These are phyloP conservation scores for Nymphaea colorata DNA, from an alignment of 164 flowering plant species.

Conservation along the genomic window DNA sequence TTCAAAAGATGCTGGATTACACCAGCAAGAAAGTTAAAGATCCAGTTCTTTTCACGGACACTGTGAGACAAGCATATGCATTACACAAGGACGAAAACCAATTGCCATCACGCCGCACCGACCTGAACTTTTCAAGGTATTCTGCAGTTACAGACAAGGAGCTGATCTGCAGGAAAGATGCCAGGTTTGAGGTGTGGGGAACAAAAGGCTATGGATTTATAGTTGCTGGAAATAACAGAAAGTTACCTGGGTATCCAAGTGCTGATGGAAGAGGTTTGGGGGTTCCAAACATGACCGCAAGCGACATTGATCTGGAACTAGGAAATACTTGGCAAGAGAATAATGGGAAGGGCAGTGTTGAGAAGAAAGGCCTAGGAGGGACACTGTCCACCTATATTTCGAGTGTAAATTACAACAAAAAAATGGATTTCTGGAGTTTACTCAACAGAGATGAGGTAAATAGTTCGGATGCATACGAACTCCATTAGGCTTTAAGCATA, in stretches of 20 bases:
- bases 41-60: conserved; percentile 67
- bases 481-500: too few species aligned
- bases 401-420: conserved; percentile 13
- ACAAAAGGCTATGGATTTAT: conserved; percentile 74
- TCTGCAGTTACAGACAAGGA: conserved; percentile 77
- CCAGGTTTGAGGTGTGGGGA: conserved; percentile 88
- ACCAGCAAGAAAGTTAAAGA: conserved; percentile 60
- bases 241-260: conserved; percentile 61
- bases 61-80: conserved; percentile 33
- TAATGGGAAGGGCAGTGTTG: neutral
- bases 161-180: conserved; percentile 61
- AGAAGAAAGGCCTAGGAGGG: neutral
- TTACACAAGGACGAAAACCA: conserved; percentile 44
- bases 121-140: conserved; percentile 79
- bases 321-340: neutral
- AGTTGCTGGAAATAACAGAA: conserved; percentile 56
- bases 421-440: conserved; percentile 37
- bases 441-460: conserved; percentile 71
- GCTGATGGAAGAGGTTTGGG: conserved; percentile 15
- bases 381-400: neutral
- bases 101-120: conserved; percentile 83
- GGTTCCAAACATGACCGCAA: neutral
- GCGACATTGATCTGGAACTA: neutral
- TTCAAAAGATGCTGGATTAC: conserved; percentile 69
- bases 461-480: too few species aligned